A percentile compares a stretch with the other conserved stretches of the same genome.
These are phyloP conservation scores for Mortierella antarctica DNA, from an alignment of 192 early-diverging fungal species.

Conservation along the genomic window DNA sequence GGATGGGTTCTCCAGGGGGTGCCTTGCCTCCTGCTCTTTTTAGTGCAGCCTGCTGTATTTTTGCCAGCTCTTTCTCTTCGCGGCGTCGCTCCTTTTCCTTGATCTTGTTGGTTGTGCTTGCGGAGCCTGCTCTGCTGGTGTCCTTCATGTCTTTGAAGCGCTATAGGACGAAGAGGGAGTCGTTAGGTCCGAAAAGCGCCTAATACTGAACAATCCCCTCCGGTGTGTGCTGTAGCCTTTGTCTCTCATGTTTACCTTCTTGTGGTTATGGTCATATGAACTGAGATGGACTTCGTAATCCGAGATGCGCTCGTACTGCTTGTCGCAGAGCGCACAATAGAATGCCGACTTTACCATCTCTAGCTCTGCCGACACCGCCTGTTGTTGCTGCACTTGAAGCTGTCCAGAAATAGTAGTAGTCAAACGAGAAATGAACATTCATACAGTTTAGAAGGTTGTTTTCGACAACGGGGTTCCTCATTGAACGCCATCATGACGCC, in stretches of 20 bases:
- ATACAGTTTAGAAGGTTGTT: neutral
- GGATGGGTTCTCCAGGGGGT: neutral
- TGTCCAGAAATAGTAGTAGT: neutral
- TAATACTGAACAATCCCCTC: neutral
- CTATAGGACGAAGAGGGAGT: slow-evolving; percentile 29
- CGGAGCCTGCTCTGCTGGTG: slow-evolving; percentile 49
- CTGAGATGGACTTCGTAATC: slow-evolving; percentile 83
- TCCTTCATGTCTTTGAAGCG: slow-evolving; percentile 86
- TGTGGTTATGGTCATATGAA: slow-evolving; percentile 85
- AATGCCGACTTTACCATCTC: slow-evolving; percentile 77
- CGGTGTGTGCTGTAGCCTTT: neutral
- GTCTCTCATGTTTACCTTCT: slow-evolving; percentile 59
- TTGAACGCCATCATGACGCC: neutral
- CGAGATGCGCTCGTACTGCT: slow-evolving; percentile 80
- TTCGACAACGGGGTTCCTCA: neutral
- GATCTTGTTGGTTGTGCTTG: slow-evolving; percentile 56
- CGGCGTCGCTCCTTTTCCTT: slow-evolving; percentile 71
- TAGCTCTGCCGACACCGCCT: slow-evolving; percentile 65
- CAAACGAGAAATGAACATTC: neutral
- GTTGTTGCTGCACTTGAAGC: slow-evolving; percentile 54
- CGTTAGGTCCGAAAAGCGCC: neutral
- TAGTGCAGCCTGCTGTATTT: slow-evolving; percentile 74
- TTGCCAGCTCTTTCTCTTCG: slow-evolving; percentile 74
- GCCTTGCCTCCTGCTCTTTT: slow-evolving; percentile 46
- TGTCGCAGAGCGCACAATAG: slow-evolving; percentile 82